Conservation (phyloP, 1,284 basidiomycete genomes). For the Tremellales sp. region DNA sequence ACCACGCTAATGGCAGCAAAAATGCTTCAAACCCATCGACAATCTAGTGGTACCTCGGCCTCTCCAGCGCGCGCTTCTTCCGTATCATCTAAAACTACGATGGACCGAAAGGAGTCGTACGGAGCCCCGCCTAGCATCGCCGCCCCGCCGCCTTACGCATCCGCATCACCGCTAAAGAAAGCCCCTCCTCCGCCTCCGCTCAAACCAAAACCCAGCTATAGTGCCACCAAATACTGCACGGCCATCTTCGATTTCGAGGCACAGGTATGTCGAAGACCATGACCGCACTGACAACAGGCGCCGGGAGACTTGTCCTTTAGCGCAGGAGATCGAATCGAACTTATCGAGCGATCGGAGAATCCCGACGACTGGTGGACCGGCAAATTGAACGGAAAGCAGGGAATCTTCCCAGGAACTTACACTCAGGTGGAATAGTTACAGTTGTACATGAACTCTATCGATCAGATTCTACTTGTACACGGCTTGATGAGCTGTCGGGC, state of each 20-base stretch:
- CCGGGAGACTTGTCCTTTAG: slow-evolving; percentile 90
- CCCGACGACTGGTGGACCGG: slow-evolving; percentile 99
- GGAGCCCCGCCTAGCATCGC: slow-evolving; percentile 45
- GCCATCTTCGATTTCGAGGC: slow-evolving; percentile 95
- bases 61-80: slow-evolving; percentile 44
- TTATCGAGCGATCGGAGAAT: slow-evolving; percentile 78
- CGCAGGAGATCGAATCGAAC: slow-evolving; percentile 88
- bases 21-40: slow-evolving; percentile 37
- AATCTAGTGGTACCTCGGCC: slow-evolving; percentile 24
- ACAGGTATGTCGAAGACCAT: slow-evolving; percentile 53
- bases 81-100: slow-evolving; percentile 44
- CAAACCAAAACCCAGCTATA: slow-evolving; percentile 67
- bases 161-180: slow-evolving; percentile 56
- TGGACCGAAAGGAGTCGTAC: slow-evolving; percentile 16
- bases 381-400: slow-evolving; percentile 72
- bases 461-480: background rate
- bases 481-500: background rate
- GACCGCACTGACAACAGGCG: slow-evolving; percentile 54
- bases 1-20: slow-evolving; percentile 25
- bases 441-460: background rate
- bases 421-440: slow-evolving; percentile 39
- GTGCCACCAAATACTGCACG: slow-evolving; percentile 68
- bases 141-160: slow-evolving; percentile 50
- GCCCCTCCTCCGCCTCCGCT: slow-evolving; percentile 79
- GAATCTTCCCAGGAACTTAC: slow-evolving; percentile 83